Evolutionary conservation across 257 asterid genomes (phyloP).

Genomic region (Gynochthodes officinalis): DNA sequence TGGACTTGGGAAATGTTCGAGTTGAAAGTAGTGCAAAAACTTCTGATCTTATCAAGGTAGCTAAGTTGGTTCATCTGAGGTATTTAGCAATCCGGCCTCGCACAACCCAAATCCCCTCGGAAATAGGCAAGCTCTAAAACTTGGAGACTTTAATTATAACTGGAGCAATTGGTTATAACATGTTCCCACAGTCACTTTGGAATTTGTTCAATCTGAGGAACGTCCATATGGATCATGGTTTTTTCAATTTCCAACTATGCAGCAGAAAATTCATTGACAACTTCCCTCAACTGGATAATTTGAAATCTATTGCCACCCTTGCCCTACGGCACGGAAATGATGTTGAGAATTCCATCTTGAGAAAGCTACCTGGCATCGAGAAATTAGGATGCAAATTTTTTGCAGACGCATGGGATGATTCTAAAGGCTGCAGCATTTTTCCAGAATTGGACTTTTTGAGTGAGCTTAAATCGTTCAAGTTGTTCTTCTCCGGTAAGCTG

Average conservation of each 20-base stretch:
- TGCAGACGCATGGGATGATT: not conserved
- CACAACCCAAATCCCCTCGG: not conserved
- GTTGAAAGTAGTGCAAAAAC: not conserved
- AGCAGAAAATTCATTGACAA: not conserved
- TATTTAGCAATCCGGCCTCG: not conserved
- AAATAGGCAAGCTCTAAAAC: not conserved
- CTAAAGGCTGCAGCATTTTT: not conserved
- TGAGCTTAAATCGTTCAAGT: constrained; percentile 2
- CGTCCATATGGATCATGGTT: not conserved
- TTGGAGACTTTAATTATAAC: not conserved
- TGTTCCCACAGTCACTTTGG: not conserved
- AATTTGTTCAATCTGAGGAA: not conserved
- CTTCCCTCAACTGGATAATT: not conserved
- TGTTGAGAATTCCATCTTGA: not conserved
- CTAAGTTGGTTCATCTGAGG: not conserved
- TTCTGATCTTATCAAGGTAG: not conserved
- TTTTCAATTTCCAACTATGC: not conserved
- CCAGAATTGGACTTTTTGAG: not conserved
- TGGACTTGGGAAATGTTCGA: constrained; percentile 5
- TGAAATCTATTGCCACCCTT: not conserved
- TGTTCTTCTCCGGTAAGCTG: not conserved
- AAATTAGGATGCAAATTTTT: not conserved
- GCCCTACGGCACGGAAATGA: not conserved
- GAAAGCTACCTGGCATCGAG: not conserved
- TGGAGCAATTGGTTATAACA: not conserved